Evolutionary conservation across 2,329 filamentous ascomycete genomes (phyloP).

Genomic region (Graphiopsis chlorocephala): DNA sequence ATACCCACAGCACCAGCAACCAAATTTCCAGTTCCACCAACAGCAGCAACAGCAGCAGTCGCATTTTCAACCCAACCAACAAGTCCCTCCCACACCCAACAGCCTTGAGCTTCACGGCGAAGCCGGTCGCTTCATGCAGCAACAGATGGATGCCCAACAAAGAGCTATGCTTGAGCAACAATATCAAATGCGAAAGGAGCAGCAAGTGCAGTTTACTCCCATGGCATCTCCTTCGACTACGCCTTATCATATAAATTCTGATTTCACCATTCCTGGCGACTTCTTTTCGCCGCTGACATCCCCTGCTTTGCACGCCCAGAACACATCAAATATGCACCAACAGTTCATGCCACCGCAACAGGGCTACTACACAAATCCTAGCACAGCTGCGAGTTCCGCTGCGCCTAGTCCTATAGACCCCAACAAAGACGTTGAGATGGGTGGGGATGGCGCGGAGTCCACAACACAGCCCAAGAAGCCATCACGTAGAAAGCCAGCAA

Average conservation of each 20-base stretch:
- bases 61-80: slow-evolving; percentile 49
- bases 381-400: slow-evolving; percentile 53
- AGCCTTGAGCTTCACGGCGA: slow-evolving; percentile 71
- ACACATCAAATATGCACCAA: slow-evolving; percentile 39
- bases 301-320: slow-evolving; percentile 73
- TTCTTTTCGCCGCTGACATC: slow-evolving; percentile 85
- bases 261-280: slow-evolving; percentile 64
- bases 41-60: slow-evolving; percentile 38
- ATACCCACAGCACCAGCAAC: slow-evolving; percentile 27
- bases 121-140: slow-evolving; percentile 55
- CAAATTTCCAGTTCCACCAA: slow-evolving; percentile 33
- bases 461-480: slow-evolving; percentile 43
- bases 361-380: slow-evolving; percentile 47
- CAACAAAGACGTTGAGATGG: slow-evolving; percentile 43
- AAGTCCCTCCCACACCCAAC: slow-evolving; percentile 74
- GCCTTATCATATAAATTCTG: slow-evolving; percentile 57
- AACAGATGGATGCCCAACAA: slow-evolving; percentile 51
- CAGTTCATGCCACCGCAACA: slow-evolving; percentile 39
- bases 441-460: slow-evolving; percentile 33
- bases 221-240: slow-evolving; percentile 82
- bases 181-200: slow-evolving; percentile 59
- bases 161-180: slow-evolving; percentile 63
- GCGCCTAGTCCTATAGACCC: slow-evolving; percentile 49
- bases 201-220: slow-evolving; percentile 60
- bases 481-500: slow-evolving; percentile 48